phyloP scores from a whole-genome alignment of 208 protist species.

The Trypanosoma scelopori region DNA sequence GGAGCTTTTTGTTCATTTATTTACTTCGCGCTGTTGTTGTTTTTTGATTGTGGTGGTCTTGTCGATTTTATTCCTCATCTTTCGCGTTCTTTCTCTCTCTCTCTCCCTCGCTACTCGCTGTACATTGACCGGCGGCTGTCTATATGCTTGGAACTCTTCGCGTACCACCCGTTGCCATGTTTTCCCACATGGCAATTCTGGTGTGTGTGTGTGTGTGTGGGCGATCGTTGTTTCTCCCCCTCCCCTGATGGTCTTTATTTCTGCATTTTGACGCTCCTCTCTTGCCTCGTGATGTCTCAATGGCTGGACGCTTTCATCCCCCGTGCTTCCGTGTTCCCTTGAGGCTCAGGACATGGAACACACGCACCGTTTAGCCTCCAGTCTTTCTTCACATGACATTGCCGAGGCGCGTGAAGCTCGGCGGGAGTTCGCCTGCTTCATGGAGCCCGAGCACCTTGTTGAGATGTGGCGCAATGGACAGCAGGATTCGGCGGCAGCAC shows the following conservation, averaged over 20 bases:
- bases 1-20: constrained; percentile 1
- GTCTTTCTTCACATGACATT: constrained; percentile 20
- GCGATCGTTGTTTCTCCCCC: no score
- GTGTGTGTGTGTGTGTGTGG: no score
- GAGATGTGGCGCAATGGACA: constrained; percentile 17
- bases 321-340: no score
- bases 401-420: constrained; percentile 15
- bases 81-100: constrained; percentile 3
- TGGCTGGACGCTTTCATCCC: no score
- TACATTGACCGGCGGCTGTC: no score
- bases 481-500: constrained; percentile 2
- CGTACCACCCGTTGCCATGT: no score
- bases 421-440: constrained; percentile 10
- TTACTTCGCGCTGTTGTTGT: background rate
- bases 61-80: no score
- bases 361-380: constrained; percentile 2
- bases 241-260: no score
- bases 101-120: no score
- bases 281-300: background rate
- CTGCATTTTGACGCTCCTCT: background rate
- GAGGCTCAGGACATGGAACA: constrained; percentile 7
- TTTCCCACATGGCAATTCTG: no score
- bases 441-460: constrained; percentile 17
- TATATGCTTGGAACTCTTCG: no score
- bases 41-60: no score